Base-by-base conservation (phyloP, 345 rosid genomes). In the Kandelia obovata region DNA sequence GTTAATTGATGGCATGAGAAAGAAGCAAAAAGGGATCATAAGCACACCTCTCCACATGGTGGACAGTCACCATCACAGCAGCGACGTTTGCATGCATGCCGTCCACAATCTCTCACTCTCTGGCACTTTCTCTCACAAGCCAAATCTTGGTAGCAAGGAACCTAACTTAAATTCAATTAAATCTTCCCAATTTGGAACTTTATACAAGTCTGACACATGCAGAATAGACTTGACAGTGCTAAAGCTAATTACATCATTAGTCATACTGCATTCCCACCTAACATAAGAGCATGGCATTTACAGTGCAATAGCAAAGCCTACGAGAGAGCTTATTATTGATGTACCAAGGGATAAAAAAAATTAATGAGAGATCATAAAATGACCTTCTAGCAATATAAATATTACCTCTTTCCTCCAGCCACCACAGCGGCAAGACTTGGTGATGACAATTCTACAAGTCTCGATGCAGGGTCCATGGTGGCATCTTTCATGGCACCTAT, bases 111-210 rank as follows among this genome's bases (percentile, higher is more conserved):
- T 78, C 98, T 89, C 82, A 73, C 49, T 74, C 76, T 85, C 77
- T 84, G 88, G 73, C 97, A 91, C 82, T 84, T 91, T 76, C 96
- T 89, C 67, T 94, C 97, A 67, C 97, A 94, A 2, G 84, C 74
- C 84, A 91, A 78, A 71, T 89, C 93, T 91, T 94, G 98, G 87
- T 85, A 87, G 88, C 97, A 89, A 78, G 97, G 97, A 86, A 91
- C 90, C 88, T 81, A 86, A 73, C 69, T 76, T 71, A 80, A 73
- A 72, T 72, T 75, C 80, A 78, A 79, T 72, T 62, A 72, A 78
- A 64, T 65, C 69, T 57, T 55, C 47, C 69, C 67, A 56, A 76
- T 52, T 21, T 69, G 58, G 68, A 69, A 64, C 56, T 20, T 9
- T 19, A 13, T 9, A 31, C 11, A 27, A 8, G 56, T 56, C 25